These are phyloP conservation scores for Aspergillus ochraceus DNA, from an alignment of 2,329 filamentous ascomycete genomes.

Conservation along the genomic window DNA sequence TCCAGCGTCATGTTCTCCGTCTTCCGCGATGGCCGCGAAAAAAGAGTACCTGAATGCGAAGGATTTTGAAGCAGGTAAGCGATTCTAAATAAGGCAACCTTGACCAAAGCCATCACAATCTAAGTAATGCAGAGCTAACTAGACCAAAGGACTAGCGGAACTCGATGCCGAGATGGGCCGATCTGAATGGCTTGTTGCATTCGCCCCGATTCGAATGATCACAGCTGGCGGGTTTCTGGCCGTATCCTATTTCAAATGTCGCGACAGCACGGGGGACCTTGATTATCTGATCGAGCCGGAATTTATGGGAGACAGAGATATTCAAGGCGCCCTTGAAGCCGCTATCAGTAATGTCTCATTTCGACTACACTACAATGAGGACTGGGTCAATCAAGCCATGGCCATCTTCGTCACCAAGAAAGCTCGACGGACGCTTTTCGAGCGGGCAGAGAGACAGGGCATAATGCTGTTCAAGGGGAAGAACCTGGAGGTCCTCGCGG, in stretches of 20 bases:
- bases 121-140: neutral
- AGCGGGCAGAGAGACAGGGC: constrained; percentile 30
- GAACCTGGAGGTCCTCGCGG: constrained; percentile 30
- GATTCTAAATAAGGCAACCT: neutral
- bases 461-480: constrained; percentile 32
- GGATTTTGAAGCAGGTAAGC: neutral
- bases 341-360: constrained; percentile 26
- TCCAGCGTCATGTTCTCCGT: neutral
- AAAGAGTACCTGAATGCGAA: neutral
- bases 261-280: constrained; percentile 32
- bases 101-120: neutral
- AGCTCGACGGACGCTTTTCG: constrained; percentile 25
- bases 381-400: constrained; percentile 36
- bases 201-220: constrained; percentile 34
- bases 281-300: constrained; percentile 36
- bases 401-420: constrained; percentile 29
- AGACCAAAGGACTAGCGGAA: constrained; percentile 25
- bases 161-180: constrained; percentile 33
- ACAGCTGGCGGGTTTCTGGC: constrained; percentile 33
- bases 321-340: constrained; percentile 27
- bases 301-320: constrained; percentile 33
- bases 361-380: constrained; percentile 21
- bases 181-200: constrained; percentile 30
- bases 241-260: constrained; percentile 29
- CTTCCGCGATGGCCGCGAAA: neutral